These are phyloP conservation scores for Cystobasidiopsis lactophilus DNA, from an alignment of 768 basidiomycete species.

Conservation along the genomic window DNA sequence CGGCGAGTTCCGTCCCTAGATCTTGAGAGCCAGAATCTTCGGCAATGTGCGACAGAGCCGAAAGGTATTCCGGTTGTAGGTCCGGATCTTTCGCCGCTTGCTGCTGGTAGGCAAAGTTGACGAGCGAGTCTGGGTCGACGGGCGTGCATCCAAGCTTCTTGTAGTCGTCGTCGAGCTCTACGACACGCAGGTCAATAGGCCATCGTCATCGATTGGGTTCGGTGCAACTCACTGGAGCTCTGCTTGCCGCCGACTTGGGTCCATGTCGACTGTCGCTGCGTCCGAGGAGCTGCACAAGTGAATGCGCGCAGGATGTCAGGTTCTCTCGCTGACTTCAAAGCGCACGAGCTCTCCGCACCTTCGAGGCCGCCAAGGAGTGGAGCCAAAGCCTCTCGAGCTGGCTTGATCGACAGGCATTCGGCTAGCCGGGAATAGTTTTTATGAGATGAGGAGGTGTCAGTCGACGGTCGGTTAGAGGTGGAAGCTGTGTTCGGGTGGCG, in stretches of 20 bases:
- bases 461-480: too few relatives aligned
- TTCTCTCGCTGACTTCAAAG: background rate
- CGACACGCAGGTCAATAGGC: too few relatives aligned
- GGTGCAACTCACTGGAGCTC: background rate
- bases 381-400: too few relatives aligned
- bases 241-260: background rate
- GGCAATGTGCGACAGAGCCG: constrained; percentile 6
- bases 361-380: too few relatives aligned
- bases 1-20: constrained; percentile 3
- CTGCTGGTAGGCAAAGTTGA: background rate
- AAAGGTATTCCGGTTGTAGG: background rate
- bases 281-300: background rate
- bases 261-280: background rate
- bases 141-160: constrained; percentile 2
- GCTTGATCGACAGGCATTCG: too few relatives aligned
- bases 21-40: background rate
- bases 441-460: too few relatives aligned
- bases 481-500: too few relatives aligned
- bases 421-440: too few relatives aligned
- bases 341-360: too few relatives aligned
- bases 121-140: constrained; percentile 2
- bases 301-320: background rate
- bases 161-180: background rate
- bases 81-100: background rate
- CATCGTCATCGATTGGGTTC: background rate